Evolutionary conservation across 192 early-diverging fungal species (phyloP), one percentile per base, ranked within the genome.

Genomic region (Coemansia sp.): DNA sequence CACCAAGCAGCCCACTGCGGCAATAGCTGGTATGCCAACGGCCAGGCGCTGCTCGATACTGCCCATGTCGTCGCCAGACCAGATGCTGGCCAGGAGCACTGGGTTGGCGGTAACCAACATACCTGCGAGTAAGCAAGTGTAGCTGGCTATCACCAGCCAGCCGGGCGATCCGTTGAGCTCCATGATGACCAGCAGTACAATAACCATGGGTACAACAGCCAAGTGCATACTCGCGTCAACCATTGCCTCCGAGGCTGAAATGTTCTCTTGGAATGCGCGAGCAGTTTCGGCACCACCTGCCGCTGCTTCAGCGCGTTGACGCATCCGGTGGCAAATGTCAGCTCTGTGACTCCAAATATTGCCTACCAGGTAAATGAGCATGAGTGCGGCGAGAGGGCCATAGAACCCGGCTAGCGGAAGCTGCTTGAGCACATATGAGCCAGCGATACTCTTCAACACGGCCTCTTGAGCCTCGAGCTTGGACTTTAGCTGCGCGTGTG

Each of bases 401-500:
- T 75, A 83, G 43, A 62, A 39, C n/a, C 76, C 60, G 24, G 81
- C 70, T n/a, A 83, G 36, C 18, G 73, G 76, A 43, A 83, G 68
- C 43, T 47, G 63, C 33, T 50, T 41, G 18, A 61, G 44, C 12
- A 73, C 10, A 40, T 78, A 70, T 6, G 65, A 65, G 39, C 33
- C 57, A 1, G 60, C 76, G 33, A 75, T 78, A 3, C 43, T 69
- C 24, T 78, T 64, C 22, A 83, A 44, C 8, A 78, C 71, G 7
- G 61, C 36, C 6, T 68, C 43, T 44, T 78, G 81, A 2, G 66
- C 62, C 39, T 82, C 68, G 11, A 83, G 75, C 60, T 57, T 70
- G 39, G 72, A 58, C 36, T 44, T 66, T 20, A 75, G 68, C 46
- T 71, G 64, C 16, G 70, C 70, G 55, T 83, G 62, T 52, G 70